Conservation (phyloP, 2,329 filamentous ascomycete species). For the Ophiostoma triangulosporum region DNA sequence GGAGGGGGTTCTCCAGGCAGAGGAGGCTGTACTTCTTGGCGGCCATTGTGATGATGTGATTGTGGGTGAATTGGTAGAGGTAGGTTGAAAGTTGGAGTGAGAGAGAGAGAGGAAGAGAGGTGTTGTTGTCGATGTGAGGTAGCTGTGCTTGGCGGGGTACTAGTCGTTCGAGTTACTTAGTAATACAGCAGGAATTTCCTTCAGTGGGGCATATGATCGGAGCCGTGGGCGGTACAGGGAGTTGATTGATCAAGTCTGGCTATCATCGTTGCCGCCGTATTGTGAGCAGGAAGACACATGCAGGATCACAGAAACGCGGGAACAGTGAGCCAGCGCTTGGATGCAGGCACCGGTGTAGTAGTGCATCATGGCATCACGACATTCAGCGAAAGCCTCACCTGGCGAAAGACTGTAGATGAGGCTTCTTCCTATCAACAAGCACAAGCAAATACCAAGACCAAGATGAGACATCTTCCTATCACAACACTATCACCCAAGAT, state of each 20-base stretch:
- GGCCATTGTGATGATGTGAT: conserved; percentile 44
- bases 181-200: not conserved
- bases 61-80: not conserved
- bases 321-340: too few relatives aligned
- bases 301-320: too few relatives aligned
- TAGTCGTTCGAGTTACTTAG: not conserved
- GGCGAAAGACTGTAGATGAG: too few relatives aligned
- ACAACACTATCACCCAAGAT: not conserved
- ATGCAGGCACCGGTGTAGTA: too few relatives aligned
- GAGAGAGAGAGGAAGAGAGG: not conserved
- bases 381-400: too few relatives aligned
- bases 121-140: not conserved
- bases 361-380: not conserved
- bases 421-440: not conserved
- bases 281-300: too few relatives aligned
- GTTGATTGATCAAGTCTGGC: too few relatives aligned
- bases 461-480: not conserved
- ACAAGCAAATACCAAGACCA: too few relatives aligned
- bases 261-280: too few relatives aligned
- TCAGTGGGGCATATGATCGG: not conserved
- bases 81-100: not conserved
- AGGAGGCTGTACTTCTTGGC: conserved; percentile 66
- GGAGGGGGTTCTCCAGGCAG: conserved; percentile 92
- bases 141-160: conserved; percentile 1
- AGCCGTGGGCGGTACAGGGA: too few relatives aligned